Conservation (phyloP, 371 early-diverging fungal genomes). For the Mucor saturninus region DNA sequence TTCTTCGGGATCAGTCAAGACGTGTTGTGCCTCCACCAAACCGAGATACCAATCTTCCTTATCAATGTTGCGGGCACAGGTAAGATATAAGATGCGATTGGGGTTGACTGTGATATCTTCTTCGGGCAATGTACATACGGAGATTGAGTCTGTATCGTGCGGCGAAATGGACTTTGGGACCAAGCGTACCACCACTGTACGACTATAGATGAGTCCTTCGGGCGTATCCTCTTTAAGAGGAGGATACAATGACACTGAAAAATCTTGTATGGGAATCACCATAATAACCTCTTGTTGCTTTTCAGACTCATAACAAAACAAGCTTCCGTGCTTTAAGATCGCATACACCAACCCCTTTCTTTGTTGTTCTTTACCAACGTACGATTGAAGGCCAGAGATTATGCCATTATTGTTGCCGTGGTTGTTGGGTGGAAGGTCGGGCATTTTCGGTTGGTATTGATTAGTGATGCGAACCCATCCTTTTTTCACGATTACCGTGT, state of each 20-base stretch:
- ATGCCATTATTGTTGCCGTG: slow-evolving; percentile 13
- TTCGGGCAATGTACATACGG: slow-evolving; percentile 15
- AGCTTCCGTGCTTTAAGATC: slow-evolving; percentile 77
- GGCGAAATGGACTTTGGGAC: slow-evolving; percentile 22
- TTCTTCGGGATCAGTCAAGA: slow-evolving; percentile 27
- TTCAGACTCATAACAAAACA: slow-evolving; percentile 83
- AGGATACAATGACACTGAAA: slow-evolving; percentile 70
- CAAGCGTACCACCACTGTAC: slow-evolving; percentile 58
- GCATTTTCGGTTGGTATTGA: slow-evolving; percentile 37
- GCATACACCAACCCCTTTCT: slow-evolving; percentile 60
- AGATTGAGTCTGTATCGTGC: not conserved
- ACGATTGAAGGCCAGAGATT: slow-evolving; percentile 35
- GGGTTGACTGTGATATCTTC: slow-evolving; percentile 22
- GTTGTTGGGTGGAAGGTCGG: slow-evolving; percentile 8
- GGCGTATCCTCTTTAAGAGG: slow-evolving; percentile 30
- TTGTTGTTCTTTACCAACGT: slow-evolving; percentile 16
- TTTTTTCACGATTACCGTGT: slow-evolving; percentile 32
- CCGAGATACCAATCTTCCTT: slow-evolving; percentile 93
- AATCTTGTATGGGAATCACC: slow-evolving; percentile 72
- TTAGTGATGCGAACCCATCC: slow-evolving; percentile 50
- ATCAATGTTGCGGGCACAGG: slow-evolving; percentile 64
- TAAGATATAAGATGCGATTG: slow-evolving; percentile 42
- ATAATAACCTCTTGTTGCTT: slow-evolving; percentile 70
- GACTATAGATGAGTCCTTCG: slow-evolving; percentile 60
- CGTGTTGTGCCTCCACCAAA: slow-evolving; percentile 49